Conservation (phyloP, 768 basidiomycete species). For the Trametes punicea region DNA sequence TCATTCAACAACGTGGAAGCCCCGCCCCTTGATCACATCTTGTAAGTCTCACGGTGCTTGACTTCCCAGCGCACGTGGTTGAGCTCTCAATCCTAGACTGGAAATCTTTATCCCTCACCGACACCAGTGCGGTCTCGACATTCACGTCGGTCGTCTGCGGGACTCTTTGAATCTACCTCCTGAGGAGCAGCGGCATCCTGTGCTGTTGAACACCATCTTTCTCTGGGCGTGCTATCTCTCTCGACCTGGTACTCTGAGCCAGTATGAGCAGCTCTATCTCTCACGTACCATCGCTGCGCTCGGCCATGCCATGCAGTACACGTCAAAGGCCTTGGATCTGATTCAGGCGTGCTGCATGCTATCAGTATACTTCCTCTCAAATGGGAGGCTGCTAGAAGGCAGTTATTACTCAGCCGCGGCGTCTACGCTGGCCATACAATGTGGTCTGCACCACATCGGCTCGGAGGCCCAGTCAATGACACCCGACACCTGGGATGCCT, state of each 20-base stretch:
- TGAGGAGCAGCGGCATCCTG: conserved; percentile 68
- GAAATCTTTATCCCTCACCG: conserved; percentile 75
- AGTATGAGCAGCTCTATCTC: conserved; percentile 73
- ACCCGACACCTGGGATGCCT: conserved; percentile 27
- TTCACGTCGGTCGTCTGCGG: conserved; percentile 63
- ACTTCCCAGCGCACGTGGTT: background rate
- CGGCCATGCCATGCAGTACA: conserved; percentile 56
- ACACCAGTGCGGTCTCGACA: conserved; percentile 69
- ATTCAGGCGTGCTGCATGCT: conserved; percentile 76
- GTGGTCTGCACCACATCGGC: conserved; percentile 54
- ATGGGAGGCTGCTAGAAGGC: conserved; percentile 74
- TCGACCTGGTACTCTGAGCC: conserved; percentile 62
- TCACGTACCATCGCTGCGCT: conserved; percentile 58
- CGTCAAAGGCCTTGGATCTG: conserved; percentile 59
- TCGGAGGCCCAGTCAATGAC: conserved; percentile 33
- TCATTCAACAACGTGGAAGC: conserved; percentile 24
- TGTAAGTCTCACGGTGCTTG: conserved; percentile 43
- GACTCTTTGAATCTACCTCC: conserved; percentile 53
- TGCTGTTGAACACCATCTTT: conserved; percentile 76
- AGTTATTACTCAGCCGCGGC: conserved; percentile 75
- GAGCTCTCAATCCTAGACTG: conserved; percentile 41
- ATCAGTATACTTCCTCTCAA: conserved; percentile 72
- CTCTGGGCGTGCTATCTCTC: conserved; percentile 83
- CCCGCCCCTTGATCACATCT: conserved; percentile 51
- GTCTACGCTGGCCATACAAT: conserved; percentile 69